Evolutionary conservation across 75 land plant species (phyloP).

Genomic region (Larix kaempferi): DNA sequence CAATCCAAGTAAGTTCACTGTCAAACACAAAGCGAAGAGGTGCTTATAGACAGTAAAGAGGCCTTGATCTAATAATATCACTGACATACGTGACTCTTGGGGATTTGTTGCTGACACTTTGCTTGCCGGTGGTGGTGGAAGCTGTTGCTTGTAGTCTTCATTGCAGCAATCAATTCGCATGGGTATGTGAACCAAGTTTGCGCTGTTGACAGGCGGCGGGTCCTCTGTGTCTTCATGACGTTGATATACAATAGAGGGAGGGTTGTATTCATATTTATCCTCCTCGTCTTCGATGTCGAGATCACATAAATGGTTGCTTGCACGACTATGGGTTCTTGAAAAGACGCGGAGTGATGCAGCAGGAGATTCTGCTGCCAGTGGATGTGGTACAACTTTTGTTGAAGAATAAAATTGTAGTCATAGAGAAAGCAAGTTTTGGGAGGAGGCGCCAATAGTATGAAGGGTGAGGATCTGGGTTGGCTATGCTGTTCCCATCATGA

Average conservation of each 20-base stretch:
- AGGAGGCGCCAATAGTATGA: too few relatives aligned
- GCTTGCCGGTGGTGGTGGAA: not conserved
- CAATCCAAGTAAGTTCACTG: slow-evolving; percentile 22
- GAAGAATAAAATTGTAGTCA: too few relatives aligned
- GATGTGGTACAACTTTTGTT: too few relatives aligned
- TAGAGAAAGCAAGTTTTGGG: too few relatives aligned
- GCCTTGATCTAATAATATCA: slow-evolving; percentile 49
- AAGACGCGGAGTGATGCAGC: not conserved
- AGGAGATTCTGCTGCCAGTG: too few relatives aligned
- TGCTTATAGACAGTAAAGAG: slow-evolving; percentile 55
- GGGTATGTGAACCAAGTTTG: too few relatives aligned
- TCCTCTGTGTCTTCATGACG: not conserved
- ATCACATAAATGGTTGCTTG: slow-evolving; percentile 57
- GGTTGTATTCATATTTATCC: not conserved
- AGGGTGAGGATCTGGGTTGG: too few relatives aligned
- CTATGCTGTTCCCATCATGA: too few relatives aligned
- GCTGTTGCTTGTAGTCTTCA: not conserved
- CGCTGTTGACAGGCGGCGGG: too few relatives aligned
- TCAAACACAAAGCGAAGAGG: slow-evolving; percentile 30
- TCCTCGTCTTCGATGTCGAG: slow-evolving; percentile 1
- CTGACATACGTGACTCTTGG: slow-evolving; percentile 22
- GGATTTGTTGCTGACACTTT: not conserved
- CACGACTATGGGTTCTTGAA: slow-evolving; percentile 16
- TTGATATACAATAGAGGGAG: not conserved
- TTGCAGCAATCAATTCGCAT: not conserved